These are phyloP conservation scores for Citeromyces siamensis DNA, from an alignment of 1,139 yeast species.

Conservation along the genomic window DNA sequence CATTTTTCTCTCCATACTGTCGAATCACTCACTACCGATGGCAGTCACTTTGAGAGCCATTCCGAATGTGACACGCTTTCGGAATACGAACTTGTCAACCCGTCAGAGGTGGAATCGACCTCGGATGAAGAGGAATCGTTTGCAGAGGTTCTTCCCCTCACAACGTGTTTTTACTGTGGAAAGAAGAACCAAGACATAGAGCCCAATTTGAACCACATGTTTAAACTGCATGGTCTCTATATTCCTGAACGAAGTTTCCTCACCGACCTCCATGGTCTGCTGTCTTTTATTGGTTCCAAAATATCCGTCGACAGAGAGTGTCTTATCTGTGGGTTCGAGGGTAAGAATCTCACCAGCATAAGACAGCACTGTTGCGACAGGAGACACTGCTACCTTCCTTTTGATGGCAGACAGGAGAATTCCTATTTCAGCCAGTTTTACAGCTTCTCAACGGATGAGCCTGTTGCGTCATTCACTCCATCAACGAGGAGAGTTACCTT, in stretches of 20 bases:
- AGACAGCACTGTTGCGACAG: constrained; percentile 39
- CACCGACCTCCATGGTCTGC: constrained; percentile 29
- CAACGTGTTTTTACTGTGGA: constrained; percentile 33
- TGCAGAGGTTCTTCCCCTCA: constrained; percentile 19
- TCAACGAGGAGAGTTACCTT: constrained; percentile 15
- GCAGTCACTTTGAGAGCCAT: constrained; percentile 15
- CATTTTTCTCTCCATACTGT: constrained; percentile 52
- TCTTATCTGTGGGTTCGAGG: constrained; percentile 39
- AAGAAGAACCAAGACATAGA: constrained; percentile 26
- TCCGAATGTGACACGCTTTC: constrained; percentile 9
- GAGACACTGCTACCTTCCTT: constrained; percentile 44
- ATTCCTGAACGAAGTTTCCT: constrained; percentile 35
- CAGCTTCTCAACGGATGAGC: constrained; percentile 19
- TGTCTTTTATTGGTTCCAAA: constrained; percentile 30
- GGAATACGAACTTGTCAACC: constrained; percentile 14
- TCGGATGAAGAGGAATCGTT: constrained; percentile 15
- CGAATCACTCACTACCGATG: constrained; percentile 19
- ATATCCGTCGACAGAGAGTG: constrained; percentile 34
- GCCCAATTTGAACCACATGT: constrained; percentile 35
- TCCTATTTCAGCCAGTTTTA: constrained; percentile 28
- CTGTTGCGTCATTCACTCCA: constrained; percentile 12
- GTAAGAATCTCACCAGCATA: constrained; percentile 33
- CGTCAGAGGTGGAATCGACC: constrained; percentile 13
- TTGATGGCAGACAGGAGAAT: constrained; percentile 33
- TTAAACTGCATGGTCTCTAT: constrained; percentile 32